Conservation (phyloP, 73 alveolate species). For the Uronychia setigera region DNA sequence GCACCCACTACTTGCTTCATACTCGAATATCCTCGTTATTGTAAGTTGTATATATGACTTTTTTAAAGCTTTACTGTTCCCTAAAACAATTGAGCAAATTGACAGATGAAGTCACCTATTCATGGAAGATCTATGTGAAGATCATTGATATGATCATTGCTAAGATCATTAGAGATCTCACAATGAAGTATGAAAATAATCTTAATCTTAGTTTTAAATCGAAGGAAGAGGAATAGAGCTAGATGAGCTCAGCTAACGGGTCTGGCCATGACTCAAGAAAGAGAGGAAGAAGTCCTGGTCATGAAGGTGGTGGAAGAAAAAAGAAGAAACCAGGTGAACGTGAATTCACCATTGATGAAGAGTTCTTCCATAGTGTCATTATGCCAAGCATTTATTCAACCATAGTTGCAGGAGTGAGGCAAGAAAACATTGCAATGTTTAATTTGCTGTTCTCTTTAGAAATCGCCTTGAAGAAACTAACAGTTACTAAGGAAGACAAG, state of each 20-base stretch:
- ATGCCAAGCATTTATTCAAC: constrained; percentile 66
- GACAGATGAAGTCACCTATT: constrained; percentile 65
- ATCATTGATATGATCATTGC: constrained; percentile 71
- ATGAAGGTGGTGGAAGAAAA: background rate
- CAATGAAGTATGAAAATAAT: constrained; percentile 42
- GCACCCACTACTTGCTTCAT: constrained; percentile 65
- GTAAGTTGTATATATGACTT: constrained; percentile 5
- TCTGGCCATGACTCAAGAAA: background rate
- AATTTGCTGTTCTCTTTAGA: constrained; percentile 51
- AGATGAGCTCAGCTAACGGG: constrained; percentile 19
- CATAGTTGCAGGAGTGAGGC: constrained; percentile 55
- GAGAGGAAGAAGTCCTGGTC: constrained; percentile 1
- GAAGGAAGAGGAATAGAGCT: constrained; percentile 40
- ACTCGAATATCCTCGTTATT: constrained; percentile 60
- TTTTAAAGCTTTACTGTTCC: constrained; percentile 35
- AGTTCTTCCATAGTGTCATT: constrained; percentile 67
- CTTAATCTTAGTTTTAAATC: constrained; percentile 25
- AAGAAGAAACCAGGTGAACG: constrained; percentile 31
- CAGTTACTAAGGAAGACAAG: constrained; percentile 36
- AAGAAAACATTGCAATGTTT: constrained; percentile 54
- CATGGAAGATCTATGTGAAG: constrained; percentile 64
- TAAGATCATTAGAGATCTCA: constrained; percentile 65
- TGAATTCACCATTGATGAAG: constrained; percentile 69
- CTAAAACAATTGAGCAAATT: constrained; percentile 46
- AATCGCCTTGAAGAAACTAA: constrained; percentile 54